Base-by-base conservation (phyloP, 148 eudicot species). In the Rhododendron henanense region DNA sequence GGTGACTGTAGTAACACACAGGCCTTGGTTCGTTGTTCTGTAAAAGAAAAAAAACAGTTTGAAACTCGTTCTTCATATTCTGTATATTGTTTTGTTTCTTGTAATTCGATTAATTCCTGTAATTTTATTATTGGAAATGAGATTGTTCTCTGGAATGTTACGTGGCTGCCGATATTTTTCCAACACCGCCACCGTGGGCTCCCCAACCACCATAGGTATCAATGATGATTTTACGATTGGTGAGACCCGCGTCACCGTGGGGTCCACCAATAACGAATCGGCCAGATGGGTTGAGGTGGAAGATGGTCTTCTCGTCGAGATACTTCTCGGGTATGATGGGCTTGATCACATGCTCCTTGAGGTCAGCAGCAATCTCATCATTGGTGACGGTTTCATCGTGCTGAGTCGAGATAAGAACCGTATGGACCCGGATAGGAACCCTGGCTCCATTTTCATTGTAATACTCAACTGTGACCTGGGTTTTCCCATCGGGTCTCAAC, bases 231-330 rank as follows among this genome's bases (percentile, higher is more conserved):
- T 88, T 88, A 33, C 90, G 83, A 13, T 88, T 88, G 0, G 90
- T 88, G 67, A 88, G 90, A 13, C 90, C 90, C 0, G 90, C 90
- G 5, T 88, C 90, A 10, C 90, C 90, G 10, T 88, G 90, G 23
- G 90, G 90, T 4, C 90, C 90, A 28, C 90, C 90, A 33, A 88
- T 88, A 47, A 88, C 90, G 51, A 88, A 88, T 10, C 89, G 87
- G n/a, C 89, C 89, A 0, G 89, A 85, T 25, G 89, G 89, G 89
- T 88, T 88, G 33, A 88, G 87, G 73, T 88, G 89, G 79, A 88
- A 88, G 59, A 88, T 88, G 79, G 89, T 88, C 85, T 85, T 88
- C 87, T 88, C 88, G 19, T 87, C 88, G 21, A 87, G 85, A 55
- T 87, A 87, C 85, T 87, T 87, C 83, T 77, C 85, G 1, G 88